Conservation (phyloP, 2,329 filamentous ascomycete species). For the Pseudohalonectria lignicola region DNA sequence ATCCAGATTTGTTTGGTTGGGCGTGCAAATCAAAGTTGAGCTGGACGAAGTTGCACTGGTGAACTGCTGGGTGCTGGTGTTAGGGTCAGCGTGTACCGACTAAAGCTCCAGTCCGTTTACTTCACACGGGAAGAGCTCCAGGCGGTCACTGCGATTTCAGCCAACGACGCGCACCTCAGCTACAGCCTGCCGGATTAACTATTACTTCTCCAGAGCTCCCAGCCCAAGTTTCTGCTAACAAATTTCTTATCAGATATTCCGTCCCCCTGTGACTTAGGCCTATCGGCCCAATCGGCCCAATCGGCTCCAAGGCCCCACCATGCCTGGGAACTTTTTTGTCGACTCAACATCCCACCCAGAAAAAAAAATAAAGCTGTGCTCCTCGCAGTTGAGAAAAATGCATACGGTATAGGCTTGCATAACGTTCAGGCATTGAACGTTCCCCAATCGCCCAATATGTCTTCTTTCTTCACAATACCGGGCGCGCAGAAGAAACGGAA, state of each 20-base stretch:
- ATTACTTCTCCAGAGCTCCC: too few species aligned
- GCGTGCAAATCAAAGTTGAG: too few species aligned
- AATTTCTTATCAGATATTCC: too few species aligned
- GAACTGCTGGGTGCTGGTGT: too few species aligned
- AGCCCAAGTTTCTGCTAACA: too few species aligned
- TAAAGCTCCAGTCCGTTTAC: too few species aligned
- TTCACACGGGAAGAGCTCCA: too few species aligned
- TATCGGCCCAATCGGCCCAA: too few species aligned
- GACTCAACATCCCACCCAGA: background rate
- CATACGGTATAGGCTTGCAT: conserved; percentile 1
- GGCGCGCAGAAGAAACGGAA: conserved; percentile 87
- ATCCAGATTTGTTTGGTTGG: too few species aligned
- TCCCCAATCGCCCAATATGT: conserved; percentile 47
- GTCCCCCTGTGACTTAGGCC: too few species aligned
- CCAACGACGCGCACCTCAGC: conserved; percentile 25
- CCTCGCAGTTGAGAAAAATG: conserved; percentile 4
- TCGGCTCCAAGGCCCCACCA: conserved; percentile 1
- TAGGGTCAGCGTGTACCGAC: too few species aligned
- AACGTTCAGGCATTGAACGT: conserved; percentile 1
- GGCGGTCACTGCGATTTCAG: background rate
- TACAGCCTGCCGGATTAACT: conserved; percentile 25
- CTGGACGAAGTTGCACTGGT: too few species aligned
- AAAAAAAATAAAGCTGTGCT: background rate
- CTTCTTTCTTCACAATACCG: conserved; percentile 89
- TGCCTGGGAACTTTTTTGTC: conserved; percentile 4